Base-by-base conservation (phyloP, 2,329 filamentous ascomycete species). In the Cladosporium sp. region DNA sequence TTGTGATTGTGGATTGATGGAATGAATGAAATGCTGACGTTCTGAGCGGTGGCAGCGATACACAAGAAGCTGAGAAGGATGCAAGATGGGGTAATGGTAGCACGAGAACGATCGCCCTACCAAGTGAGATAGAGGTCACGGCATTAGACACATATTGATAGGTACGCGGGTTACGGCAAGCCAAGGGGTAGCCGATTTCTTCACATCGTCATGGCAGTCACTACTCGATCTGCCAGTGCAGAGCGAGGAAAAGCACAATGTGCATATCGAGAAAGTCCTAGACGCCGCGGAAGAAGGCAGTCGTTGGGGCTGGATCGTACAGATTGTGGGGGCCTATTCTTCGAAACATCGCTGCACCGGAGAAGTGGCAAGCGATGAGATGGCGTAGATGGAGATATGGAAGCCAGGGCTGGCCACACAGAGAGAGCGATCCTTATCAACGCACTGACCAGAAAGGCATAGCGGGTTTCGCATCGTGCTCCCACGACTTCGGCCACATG, bases 391-490 rank as follows among this genome's bases (percentile, higher is more conserved):
- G 49, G 34, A 18, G 61, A 57, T 47, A 34, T 55, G 51, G 61
- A 57, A 38, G 34, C 51, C 49, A 18, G 34, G 11, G 51, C 38
- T 64, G 61, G 51, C 61, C 61, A 64, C 47, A 63, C 61, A 64
- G 49, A 64, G 51, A 26, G 51, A 47, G 30, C 51, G 51, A 57
- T 55, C n/a, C 61, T 64, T 63, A 63, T 63, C 60, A 34, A 18
- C 60, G 60, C 55, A 54, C 49, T 54, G 60, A 63, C 60, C 32
- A 63, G 34, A 63, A 63, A 32, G 60, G 60, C 8, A 63, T 63
- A 63, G 55, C n/a, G 52, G 52, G 52, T 32, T n/a, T 55, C 18
- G 12, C 15, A 32, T 55, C n/a, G 52, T 14, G 52, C 30, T 21
- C 28, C 15, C 41, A 26, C 32, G 34, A 41, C 10, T 18, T 59